phyloP scores from a whole-genome alignment of 2,329 filamentous ascomycete genomes.

The Aureobasidium pullulans region DNA sequence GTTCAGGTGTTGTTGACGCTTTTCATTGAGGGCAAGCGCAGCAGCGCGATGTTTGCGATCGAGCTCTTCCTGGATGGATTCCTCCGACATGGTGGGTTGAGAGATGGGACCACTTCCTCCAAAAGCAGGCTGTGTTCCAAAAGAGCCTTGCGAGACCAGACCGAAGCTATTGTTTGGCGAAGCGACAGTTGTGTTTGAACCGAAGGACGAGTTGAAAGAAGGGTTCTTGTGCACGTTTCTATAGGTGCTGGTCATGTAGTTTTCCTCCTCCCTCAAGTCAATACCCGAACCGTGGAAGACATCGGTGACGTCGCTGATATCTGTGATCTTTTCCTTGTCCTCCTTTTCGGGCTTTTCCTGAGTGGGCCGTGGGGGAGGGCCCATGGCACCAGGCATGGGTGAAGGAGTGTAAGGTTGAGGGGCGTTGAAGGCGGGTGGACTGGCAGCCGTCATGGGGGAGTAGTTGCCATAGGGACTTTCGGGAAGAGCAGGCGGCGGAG shows the following conservation, averaged over 20 bases:
- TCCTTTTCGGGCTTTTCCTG: slow-evolving; percentile 45
- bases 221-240: slow-evolving; percentile 16
- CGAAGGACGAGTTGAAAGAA: slow-evolving; percentile 22
- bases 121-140: slow-evolving; percentile 29
- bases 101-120: slow-evolving; percentile 31
- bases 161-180: slow-evolving; percentile 41
- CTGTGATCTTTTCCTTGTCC: slow-evolving; percentile 51
- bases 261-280: slow-evolving; percentile 79
- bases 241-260: slow-evolving; percentile 64
- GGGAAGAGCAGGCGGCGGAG: slow-evolving; percentile 11
- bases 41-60: slow-evolving; percentile 60
- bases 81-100: slow-evolving; percentile 55
- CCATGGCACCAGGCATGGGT: slow-evolving; percentile 45
- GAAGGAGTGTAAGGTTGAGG: slow-evolving; percentile 34
- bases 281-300: slow-evolving; percentile 79
- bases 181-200: slow-evolving; percentile 26
- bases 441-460: slow-evolving; percentile 14
- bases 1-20: slow-evolving; percentile 60
- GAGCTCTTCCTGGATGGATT: slow-evolving; percentile 59
- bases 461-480: slow-evolving; percentile 15
- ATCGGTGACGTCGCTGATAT: slow-evolving; percentile 70
- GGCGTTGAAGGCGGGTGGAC: slow-evolving; percentile 45
- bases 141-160: slow-evolving; percentile 34
- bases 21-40: slow-evolving; percentile 53
- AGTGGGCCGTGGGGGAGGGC: slow-evolving; percentile 53